Evolutionary conservation across 1,284 basidiomycete species (phyloP), one percentile per base, ranked within the genome.

Genomic region (Phellinidium pouzarii): DNA sequence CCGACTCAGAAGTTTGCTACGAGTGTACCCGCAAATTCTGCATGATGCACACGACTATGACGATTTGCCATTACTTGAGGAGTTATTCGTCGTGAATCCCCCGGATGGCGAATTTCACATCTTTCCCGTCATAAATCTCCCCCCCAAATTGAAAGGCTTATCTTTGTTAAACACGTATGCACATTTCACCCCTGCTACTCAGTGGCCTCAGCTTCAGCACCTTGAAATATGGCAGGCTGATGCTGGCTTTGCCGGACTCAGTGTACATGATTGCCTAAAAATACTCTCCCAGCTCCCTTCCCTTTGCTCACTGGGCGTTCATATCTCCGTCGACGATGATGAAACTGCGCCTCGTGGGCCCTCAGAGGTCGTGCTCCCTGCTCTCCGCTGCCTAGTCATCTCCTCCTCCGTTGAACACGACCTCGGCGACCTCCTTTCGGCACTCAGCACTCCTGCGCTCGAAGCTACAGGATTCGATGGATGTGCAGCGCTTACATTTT

Each of bases 161-260:
- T 45, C 51, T 20, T 40, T 37, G 20, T 52, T 52, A 31, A 47
- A 52, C 31, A 52, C 51, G 4, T 52, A 47, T 38, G 40, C 31
- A 3, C 51, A 52, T 44, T 52, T 52, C 26, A 42, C n/a, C 12
- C 51, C 44, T 12, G 37, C 44, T 17, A 47, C 51, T 6, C 17
- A 25, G 7, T 52, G 51, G 51, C 51, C 51, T 3, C 44, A 41
- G 38, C 25, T 52, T 14, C 43, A 52, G 34, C 51, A 52, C 29
- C 51, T 52, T 17, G 51, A 52, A 27, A n/a, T 52, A 23, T 52
- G 51, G 51, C 51, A 52, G 29, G 38, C 44, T 3, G 44, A 47
- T 36, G 9, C 14, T 25, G 44, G 31, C 11, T 46, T 41, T 27
- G 44, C 34, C n/a, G 51, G 51, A n/a, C 27, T 52, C 11, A 52